Evolutionary conservation across 495 filamentous ascomycete species (phyloP).

Genomic region (Talaromyces nanjingensis): DNA sequence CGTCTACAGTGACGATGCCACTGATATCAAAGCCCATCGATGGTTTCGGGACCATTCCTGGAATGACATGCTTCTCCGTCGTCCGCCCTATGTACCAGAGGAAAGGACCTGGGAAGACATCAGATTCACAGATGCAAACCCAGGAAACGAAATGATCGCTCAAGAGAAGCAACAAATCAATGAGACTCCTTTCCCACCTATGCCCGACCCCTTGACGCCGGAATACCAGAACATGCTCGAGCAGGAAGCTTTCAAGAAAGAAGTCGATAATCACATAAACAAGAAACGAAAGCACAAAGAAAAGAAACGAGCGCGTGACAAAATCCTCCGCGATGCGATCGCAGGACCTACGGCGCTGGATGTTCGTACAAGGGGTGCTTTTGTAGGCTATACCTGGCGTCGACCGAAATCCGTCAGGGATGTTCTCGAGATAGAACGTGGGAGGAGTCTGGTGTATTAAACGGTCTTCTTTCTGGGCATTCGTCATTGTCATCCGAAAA

Average conservation of each 20-base stretch:
- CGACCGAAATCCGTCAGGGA: constrained; percentile 40
- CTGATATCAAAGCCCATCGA: constrained; percentile 68
- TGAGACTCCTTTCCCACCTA: background rate
- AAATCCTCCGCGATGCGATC: constrained; percentile 64
- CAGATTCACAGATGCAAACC: constrained; percentile 70
- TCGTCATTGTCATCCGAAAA: background rate
- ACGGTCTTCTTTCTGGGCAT: background rate
- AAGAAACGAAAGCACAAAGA: constrained; percentile 39
- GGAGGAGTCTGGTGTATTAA: constrained; percentile 6
- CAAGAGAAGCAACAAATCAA: background rate
- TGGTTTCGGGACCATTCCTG: constrained; percentile 66
- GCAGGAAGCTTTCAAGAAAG: constrained; percentile 8
- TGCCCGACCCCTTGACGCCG: background rate
- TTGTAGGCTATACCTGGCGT: constrained; percentile 85
- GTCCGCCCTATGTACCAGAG: constrained; percentile 70
- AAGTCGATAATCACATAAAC: background rate
- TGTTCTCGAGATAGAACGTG: constrained; percentile 26
- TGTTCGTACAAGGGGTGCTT: constrained; percentile 71
- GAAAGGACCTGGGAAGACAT: constrained; percentile 71
- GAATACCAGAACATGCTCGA: background rate
- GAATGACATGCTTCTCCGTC: constrained; percentile 57
- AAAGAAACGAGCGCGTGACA: constrained; percentile 69
- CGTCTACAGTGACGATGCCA: constrained; percentile 73
- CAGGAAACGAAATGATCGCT: background rate
- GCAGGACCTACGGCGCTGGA: constrained; percentile 61